Evolutionary conservation across 2,329 filamentous ascomycete genomes (phyloP), one percentile per base, ranked within the genome.

Genomic region (Akanthomyces lecanii): DNA sequence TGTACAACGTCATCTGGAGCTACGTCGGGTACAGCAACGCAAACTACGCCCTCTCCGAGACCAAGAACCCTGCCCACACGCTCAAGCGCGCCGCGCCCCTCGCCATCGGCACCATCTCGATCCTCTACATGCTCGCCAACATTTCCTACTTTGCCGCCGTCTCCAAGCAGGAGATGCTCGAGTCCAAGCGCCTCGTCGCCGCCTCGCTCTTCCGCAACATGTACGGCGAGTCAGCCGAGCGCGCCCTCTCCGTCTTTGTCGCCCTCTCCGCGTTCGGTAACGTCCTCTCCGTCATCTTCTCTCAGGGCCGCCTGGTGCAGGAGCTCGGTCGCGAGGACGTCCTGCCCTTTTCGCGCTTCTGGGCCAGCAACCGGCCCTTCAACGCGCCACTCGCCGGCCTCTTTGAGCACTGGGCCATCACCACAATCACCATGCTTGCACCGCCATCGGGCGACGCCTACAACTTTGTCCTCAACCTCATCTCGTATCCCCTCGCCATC

Each of bases 1-100:
- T 90, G 0, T 89, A 89, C 78, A 90, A 89, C 67, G 86, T 90
- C 65, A 87, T 90, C 69, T 90, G 87, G 82, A 86, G 82, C 65
- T 90, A 86, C 69, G 82, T 88, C 66, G 87, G 87, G 28, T 88
- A 87, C 78, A 84, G 80, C 75, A 89, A 89, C 71, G 86, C 85
- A 71, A 89, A 89, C 75, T 88, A 89, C 69, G 85, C 81, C 52
- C 77, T 87, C 38, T 83, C 81, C 69, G 88, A 90, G 76, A 88
- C 85, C 53, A 85, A 81, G 71, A 84, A 89, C 72, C 87, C 87
- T 0, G 81, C 86, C 5, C 79, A 79, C 28, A 90, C 87, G 0
- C 79, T 90, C 64, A 87, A 85, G 72, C 81, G 85, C 54, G 86
- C 87, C n/a, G 86, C 84, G 0, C 84, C 87, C 2, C 69, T 85